Conservation (phyloP, 306 rosid species). For the Gastrolobium bilobum region DNA sequence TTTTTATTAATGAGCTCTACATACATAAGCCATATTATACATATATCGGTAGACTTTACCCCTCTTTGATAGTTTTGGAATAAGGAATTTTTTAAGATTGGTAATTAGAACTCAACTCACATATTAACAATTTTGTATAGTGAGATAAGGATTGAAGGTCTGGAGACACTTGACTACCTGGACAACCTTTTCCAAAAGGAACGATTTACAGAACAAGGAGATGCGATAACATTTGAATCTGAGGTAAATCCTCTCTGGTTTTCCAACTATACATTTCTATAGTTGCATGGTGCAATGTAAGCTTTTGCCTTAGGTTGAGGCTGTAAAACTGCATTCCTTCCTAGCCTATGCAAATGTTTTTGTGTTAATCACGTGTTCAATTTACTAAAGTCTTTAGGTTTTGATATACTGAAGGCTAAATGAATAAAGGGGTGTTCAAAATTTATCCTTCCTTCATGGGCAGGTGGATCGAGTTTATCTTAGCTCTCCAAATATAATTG, state of each 20-base stretch:
- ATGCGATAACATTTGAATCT: slow-evolving; percentile 89
- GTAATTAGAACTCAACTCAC: slow-evolving; percentile 14
- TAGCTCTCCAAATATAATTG: slow-evolving; percentile 78
- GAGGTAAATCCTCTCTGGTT: slow-evolving; percentile 63
- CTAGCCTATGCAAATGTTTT: not conserved
- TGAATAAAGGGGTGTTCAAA: slow-evolving; percentile 23
- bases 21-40: too few relatives aligned
- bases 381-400: not conserved
- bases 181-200: slow-evolving; percentile 84
- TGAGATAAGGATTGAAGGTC: slow-evolving; percentile 94
- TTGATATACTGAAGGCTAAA: not conserved
- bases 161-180: slow-evolving; percentile 90
- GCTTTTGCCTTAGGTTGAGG: slow-evolving; percentile 2
- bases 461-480: slow-evolving; percentile 96
- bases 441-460: slow-evolving; percentile 28
- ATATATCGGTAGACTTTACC: not conserved
- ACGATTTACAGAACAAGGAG: slow-evolving; percentile 97
- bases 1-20: too few relatives aligned
- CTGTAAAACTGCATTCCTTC: not conserved
- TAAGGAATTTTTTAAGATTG: slow-evolving; percentile 24
- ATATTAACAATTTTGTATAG: slow-evolving; percentile 53
- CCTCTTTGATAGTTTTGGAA: slow-evolving; percentile 19
- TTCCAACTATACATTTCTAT: not conserved
- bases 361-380: slow-evolving; percentile 21
- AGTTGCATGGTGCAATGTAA: slow-evolving; percentile 22